These are phyloP conservation scores for Eutrema heterophyllum DNA, from an alignment of 345 rosid genomes.

Conservation along the genomic window DNA sequence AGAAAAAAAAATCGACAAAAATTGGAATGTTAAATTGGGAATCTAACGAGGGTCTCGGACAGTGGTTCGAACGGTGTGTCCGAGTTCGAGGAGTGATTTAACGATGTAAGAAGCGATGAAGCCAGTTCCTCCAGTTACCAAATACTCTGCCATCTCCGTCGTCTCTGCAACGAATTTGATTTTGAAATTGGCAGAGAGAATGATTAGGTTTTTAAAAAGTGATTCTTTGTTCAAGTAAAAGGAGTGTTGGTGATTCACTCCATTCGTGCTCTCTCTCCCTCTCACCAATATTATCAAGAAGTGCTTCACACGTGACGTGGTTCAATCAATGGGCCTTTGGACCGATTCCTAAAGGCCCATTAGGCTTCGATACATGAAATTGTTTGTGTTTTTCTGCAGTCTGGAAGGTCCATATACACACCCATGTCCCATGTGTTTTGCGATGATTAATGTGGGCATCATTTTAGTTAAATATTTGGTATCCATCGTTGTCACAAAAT, in stretches of 20 bases:
- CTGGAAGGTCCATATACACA: too few relatives aligned
- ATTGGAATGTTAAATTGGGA: neutral
- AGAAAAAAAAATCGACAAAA: neutral
- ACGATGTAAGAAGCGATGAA: slow-evolving; percentile 76
- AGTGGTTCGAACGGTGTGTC: slow-evolving; percentile 65
- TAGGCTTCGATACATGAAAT: neutral
- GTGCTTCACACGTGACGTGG: neutral
- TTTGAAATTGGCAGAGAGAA: neutral
- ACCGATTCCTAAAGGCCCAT: neutral
- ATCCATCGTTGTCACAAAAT: neutral
- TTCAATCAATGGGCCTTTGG: too few relatives aligned
- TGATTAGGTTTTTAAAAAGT: slow-evolving; percentile 7
- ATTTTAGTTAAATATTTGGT: too few relatives aligned
- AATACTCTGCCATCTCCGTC: slow-evolving; percentile 63
- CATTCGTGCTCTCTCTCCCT: neutral
- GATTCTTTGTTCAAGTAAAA: neutral
- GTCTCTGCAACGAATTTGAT: neutral
- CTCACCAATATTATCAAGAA: neutral
- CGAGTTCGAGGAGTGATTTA: slow-evolving; percentile 58
- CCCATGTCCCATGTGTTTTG: too few relatives aligned
- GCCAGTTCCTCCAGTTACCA: slow-evolving; percentile 92
- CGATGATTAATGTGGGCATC: too few relatives aligned
- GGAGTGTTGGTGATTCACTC: slow-evolving; percentile 18
- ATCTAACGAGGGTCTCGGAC: slow-evolving; percentile 72
- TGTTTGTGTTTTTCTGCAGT: too few relatives aligned